phyloP scores from a whole-genome alignment of 768 basidiomycete genomes.

The Calocera cornea region DNA sequence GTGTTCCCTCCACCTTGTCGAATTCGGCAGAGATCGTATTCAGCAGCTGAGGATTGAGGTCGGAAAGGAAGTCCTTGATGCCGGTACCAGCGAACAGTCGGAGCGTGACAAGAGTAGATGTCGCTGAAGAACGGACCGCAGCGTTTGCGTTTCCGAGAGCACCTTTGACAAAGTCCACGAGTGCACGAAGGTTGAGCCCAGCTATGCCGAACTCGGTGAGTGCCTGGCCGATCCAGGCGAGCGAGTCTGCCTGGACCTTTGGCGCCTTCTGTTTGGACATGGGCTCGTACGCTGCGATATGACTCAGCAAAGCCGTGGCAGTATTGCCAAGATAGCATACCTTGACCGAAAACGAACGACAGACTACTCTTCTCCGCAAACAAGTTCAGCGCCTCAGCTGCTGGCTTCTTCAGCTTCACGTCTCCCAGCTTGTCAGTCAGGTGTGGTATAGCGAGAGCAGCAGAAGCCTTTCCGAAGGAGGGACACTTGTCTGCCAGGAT shows the following conservation, averaged over 20 bases:
- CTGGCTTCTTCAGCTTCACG: constrained; percentile 90
- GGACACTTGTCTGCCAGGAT: constrained; percentile 65
- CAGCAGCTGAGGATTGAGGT: constrained; percentile 85
- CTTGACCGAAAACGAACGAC: constrained; percentile 86
- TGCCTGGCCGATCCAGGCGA: constrained; percentile 76
- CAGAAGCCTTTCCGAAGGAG: constrained; percentile 72
- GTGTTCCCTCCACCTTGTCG: constrained; percentile 71
- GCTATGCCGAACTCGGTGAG: constrained; percentile 83
- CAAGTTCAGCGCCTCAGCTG: constrained; percentile 66
- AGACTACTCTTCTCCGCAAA: constrained; percentile 89
- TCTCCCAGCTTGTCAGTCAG: constrained; percentile 92
- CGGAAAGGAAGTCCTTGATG: constrained; percentile 83
- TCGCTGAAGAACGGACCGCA: constrained; percentile 81
- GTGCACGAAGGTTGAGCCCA: constrained; percentile 63
- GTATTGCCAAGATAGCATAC: constrained; percentile 31
- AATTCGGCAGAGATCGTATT: constrained; percentile 85
- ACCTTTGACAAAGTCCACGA: constrained; percentile 84
- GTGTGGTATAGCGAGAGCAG: constrained; percentile 66
- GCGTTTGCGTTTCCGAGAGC: constrained; percentile 90
- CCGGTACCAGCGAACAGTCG: constrained; percentile 84
- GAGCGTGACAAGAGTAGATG: constrained; percentile 80
- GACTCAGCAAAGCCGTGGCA: background rate
- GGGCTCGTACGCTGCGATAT: constrained; percentile 68
- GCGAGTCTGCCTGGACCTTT: constrained; percentile 84
- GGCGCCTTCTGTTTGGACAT: constrained; percentile 93